Evolutionary conservation across 2,329 filamentous ascomycete genomes (phyloP).

Genomic region (Fusarium verticillioides): DNA sequence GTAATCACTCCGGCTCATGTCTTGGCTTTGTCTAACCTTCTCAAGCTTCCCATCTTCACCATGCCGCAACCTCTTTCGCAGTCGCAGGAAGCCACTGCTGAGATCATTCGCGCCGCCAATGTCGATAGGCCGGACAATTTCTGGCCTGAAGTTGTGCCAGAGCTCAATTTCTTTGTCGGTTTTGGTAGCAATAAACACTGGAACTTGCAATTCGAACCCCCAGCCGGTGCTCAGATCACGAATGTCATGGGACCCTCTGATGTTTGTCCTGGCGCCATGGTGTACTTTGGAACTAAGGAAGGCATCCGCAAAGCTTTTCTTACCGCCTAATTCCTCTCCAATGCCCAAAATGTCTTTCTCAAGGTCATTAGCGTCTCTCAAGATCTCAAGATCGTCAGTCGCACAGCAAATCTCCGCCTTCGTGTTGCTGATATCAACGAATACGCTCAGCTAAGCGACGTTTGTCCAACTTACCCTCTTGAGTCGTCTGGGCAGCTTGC

Average conservation of each 20-base stretch:
- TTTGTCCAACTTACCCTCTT: not conserved
- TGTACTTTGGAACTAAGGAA: not conserved
- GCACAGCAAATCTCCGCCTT: not conserved
- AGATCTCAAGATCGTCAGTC: no score
- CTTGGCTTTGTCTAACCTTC: not conserved
- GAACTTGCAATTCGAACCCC: not conserved
- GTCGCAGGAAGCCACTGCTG: not conserved
- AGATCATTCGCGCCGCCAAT: rapidly evolving
- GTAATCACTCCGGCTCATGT: rapidly evolving
- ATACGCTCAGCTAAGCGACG: rapidly evolving
- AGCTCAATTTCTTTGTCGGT: rapidly evolving
- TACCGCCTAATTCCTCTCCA: not conserved
- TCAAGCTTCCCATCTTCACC: not conserved
- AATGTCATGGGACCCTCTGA: not conserved
- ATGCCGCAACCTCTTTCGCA: not conserved
- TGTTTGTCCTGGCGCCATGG: not conserved
- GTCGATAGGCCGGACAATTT: not conserved
- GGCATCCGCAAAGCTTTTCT: rapidly evolving
- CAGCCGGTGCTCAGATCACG: no score
- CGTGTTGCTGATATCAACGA: not conserved
- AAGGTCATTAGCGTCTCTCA: no score
- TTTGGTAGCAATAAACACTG: rapidly evolving
- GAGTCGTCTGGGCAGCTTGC: not conserved
- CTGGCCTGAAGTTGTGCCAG: not conserved
- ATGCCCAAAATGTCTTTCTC: not conserved